Evolutionary conservation across 306 rosid genomes (phyloP).

Genomic region (Biancaea sappan): DNA sequence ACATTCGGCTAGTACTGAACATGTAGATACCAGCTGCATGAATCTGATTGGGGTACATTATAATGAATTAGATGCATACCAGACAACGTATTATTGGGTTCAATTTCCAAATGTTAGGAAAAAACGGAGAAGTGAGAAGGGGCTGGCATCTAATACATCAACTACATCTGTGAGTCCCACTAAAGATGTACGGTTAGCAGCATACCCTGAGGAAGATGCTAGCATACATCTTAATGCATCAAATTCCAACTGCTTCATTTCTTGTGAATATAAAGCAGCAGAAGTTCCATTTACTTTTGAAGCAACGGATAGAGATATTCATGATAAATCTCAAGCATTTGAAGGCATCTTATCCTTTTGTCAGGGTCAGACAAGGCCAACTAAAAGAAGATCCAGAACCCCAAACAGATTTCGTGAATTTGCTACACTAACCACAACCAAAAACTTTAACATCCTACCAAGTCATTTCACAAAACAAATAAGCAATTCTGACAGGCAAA

Average conservation of each 20-base stretch:
- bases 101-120: constrained; percentile 61
- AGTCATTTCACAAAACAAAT: constrained; percentile 33
- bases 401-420: constrained; percentile 39
- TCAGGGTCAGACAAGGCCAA: constrained; percentile 42
- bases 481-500: constrained; percentile 31
- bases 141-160: constrained; percentile 32
- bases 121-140: constrained; percentile 64
- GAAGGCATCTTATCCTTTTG: constrained; percentile 34
- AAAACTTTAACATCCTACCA: constrained; percentile 30
- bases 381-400: constrained; percentile 63
- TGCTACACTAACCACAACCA: constrained; percentile 43
- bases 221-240: constrained; percentile 38
- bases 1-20: constrained; percentile 34
- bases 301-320: constrained; percentile 18
- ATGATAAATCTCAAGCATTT: constrained; percentile 36
- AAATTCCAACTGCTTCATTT: constrained; percentile 36
- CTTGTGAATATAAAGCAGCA: constrained; percentile 35
- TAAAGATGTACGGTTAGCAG: constrained; percentile 27
- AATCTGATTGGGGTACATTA: constrained; percentile 44
- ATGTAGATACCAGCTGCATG: constrained; percentile 34
- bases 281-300: constrained; percentile 29
- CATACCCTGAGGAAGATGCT: constrained; percentile 35
- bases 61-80: constrained; percentile 46
- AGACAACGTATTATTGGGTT: constrained; percentile 28
- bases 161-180: constrained; percentile 33